Conservation (phyloP, 1,284 basidiomycete species). For the Abortiporus biennis region DNA sequence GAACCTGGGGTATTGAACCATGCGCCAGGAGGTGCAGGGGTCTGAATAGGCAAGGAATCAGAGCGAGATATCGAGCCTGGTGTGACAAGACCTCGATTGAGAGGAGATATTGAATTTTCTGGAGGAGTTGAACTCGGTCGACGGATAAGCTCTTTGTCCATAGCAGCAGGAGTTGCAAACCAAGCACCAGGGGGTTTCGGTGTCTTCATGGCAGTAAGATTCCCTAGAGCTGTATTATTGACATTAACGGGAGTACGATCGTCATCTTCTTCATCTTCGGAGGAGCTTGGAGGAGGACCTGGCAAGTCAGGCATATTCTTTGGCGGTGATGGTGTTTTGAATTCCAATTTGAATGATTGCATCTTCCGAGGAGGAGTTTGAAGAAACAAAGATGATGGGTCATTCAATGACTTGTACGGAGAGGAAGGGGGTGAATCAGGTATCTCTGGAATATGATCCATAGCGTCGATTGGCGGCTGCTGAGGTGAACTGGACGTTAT, state of each 20-base stretch:
- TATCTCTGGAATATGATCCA: not conserved
- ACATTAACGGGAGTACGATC: constrained; percentile 20
- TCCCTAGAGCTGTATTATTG: constrained; percentile 14
- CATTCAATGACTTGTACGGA: constrained; percentile 10
- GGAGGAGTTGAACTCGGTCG: constrained; percentile 19
- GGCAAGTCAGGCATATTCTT: constrained; percentile 35
- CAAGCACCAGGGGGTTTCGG: constrained; percentile 66
- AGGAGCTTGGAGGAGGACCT: constrained; percentile 44
- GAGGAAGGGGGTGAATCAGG: constrained; percentile 10
- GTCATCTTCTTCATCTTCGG: constrained; percentile 35
- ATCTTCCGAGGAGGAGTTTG: constrained; percentile 48
- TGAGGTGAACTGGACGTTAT: constrained; percentile 14
- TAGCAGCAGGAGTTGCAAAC: constrained; percentile 49
- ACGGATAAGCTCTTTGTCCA: constrained; percentile 14
- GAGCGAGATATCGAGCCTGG: constrained; percentile 17
- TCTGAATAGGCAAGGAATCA: constrained; percentile 38
- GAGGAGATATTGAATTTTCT: constrained; percentile 5
- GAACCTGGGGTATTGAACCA: constrained; percentile 55
- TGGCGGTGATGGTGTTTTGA: constrained; percentile 58
- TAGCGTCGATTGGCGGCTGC: not conserved
- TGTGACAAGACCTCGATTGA: constrained; percentile 6
- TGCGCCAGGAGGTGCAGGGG: constrained; percentile 66
- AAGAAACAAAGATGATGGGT: constrained; percentile 13
- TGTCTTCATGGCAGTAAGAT: constrained; percentile 46
- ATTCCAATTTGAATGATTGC: constrained; percentile 37